These are phyloP conservation scores for Coemansia sp. DNA, from an alignment of 192 early-diverging fungal genomes.

Conservation along the genomic window DNA sequence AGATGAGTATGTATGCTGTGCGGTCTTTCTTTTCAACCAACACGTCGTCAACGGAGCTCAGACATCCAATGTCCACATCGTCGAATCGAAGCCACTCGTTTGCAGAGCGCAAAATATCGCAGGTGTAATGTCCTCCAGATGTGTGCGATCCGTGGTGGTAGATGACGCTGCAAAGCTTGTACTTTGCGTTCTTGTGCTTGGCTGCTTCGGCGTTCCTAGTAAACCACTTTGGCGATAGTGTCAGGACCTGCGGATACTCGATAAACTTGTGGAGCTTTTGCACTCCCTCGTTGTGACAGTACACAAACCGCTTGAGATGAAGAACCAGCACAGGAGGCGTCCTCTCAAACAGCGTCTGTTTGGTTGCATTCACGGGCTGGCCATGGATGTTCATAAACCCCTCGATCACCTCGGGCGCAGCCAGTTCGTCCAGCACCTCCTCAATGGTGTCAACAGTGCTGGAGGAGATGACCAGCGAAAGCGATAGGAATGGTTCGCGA, in stretches of 20 bases:
- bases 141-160: constrained; percentile 92
- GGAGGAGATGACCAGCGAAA: constrained; percentile 88
- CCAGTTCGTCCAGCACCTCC: constrained; percentile 83
- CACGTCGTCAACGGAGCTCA: constrained; percentile 39
- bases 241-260: constrained; percentile 64
- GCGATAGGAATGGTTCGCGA: constrained; percentile 83
- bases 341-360: constrained; percentile 79
- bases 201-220: constrained; percentile 19
- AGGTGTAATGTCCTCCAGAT: constrained; percentile 96
- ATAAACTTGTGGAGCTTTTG: constrained; percentile 90
- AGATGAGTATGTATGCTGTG: constrained; percentile 55
- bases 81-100: constrained; percentile 91
- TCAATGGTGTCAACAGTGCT: constrained; percentile 76
- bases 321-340: constrained; percentile 91
- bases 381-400: constrained; percentile 61
- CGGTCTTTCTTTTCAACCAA: constrained; percentile 51
- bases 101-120: constrained; percentile 76
- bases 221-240: constrained; percentile 64
- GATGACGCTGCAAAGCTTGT: constrained; percentile 84
- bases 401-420: constrained; percentile 76
- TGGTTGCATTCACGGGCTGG: constrained; percentile 66
- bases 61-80: constrained; percentile 73
- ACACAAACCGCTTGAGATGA: constrained; percentile 94
- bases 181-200: constrained; percentile 52
- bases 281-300: constrained; percentile 70